These are phyloP conservation scores for Prunus salicina DNA, from an alignment of 306 rosid genomes.

Conservation along the genomic window DNA sequence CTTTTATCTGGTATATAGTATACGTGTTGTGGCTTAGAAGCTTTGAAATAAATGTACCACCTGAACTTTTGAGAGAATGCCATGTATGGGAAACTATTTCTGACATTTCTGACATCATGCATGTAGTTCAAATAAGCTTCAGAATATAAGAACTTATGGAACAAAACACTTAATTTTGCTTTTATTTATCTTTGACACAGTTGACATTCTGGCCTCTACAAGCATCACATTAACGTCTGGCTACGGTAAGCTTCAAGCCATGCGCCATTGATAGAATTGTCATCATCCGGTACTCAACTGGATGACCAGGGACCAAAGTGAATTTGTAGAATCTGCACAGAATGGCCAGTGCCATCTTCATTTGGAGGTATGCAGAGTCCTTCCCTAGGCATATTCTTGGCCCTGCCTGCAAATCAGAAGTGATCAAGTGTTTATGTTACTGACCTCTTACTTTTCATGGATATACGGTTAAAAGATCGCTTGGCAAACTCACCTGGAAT, in stretches of 20 bases:
- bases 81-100: background rate
- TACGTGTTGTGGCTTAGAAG: background rate
- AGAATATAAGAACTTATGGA: background rate
- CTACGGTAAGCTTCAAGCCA: conserved; percentile 71
- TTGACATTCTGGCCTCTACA: background rate
- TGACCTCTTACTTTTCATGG: background rate
- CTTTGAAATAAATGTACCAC: background rate
- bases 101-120: background rate
- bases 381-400: conserved; percentile 93
- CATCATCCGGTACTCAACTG: conserved; percentile 81
- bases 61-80: background rate
- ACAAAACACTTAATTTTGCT: conserved; percentile 5
- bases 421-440: background rate
- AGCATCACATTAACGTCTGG: conserved; percentile 32
- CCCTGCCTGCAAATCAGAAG: conserved; percentile 58
- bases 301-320: conserved; percentile 63
- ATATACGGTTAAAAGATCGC: background rate
- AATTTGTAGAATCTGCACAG: conserved; percentile 84
- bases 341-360: conserved; percentile 87
- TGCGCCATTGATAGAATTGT: conserved; percentile 85
- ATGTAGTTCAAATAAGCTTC: background rate
- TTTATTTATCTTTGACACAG: background rate
- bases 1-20: background rate
- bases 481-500: conserved; percentile 54
- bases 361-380: conserved; percentile 93